Base-by-base conservation (phyloP, 768 basidiomycete species). In the Austroboletus festivus region DNA sequence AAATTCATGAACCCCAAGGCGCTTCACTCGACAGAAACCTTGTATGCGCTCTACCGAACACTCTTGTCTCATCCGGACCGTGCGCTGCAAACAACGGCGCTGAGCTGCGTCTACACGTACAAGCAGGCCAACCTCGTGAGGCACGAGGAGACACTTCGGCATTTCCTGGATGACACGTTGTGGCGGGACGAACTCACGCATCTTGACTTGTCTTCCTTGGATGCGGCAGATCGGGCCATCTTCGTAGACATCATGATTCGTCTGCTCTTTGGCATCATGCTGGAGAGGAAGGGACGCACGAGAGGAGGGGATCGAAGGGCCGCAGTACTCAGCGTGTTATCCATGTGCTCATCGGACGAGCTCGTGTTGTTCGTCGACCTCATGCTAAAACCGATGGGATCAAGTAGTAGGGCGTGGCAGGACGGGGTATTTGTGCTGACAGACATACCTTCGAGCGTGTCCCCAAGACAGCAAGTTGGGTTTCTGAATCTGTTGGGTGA, bases 1-100 rank as follows among this genome's bases (percentile, higher is more conserved):
- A 95, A 93, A 63, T 89, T 99, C 63, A 71, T 72, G 57, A 98
- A 97, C 61, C 95, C 94, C n/a, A 95, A 91, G 69, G 89, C 92
- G 0, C 71, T 94, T 2, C 78, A 83, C 60, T 75, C 81, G 7
- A 80, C 89, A 0, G 77, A 85, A 9, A 74, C 75, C 0, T 74
- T 98, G 5, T 79, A 77, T 35, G 43, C 71, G 2, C 62, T 92
- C 20, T 95, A 93, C 68, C 74, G 76, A 13, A 70, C 78, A n/a
- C 76, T 90, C 19, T 77, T 98, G 20, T 85, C 93, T 5, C 85
- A 93, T 53, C 89, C 93, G 3, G 93, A 97, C 55, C 80, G 82
- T 13, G 58, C 79, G 4, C 71, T 97, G 3, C 95, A 96, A 68
- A 74, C 70, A 8, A 71, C 83, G 12, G 82, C 93, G 0, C 71